Evolutionary conservation across 1,284 basidiomycete species (phyloP).

Genomic region (Chondrostereum purpureum): DNA sequence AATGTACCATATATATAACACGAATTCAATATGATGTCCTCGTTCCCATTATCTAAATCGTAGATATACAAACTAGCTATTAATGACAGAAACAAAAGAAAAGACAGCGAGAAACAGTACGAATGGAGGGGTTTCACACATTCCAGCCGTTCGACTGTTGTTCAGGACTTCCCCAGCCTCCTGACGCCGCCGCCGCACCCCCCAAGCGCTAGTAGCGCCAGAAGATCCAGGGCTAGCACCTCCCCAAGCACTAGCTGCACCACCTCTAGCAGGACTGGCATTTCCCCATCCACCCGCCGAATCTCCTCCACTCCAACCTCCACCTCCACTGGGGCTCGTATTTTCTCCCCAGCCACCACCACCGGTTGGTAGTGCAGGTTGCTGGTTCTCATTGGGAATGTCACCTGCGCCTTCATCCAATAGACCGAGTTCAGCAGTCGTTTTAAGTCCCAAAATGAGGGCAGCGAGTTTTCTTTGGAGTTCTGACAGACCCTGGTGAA

Average conservation of each 20-base stretch:
- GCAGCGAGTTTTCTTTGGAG: slow-evolving; percentile 79
- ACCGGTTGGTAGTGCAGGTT: slow-evolving; percentile 2
- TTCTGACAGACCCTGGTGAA: slow-evolving; percentile 65
- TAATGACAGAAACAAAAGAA: neutral
- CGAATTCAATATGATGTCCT: neutral
- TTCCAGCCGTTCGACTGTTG: slow-evolving; percentile 55
- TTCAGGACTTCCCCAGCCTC: slow-evolving; percentile 34
- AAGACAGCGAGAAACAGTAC: neutral
- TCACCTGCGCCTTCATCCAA: slow-evolving; percentile 30
- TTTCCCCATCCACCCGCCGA: slow-evolving; percentile 15
- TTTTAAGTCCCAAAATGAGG: slow-evolving; percentile 68
- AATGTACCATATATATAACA: too few species aligned
- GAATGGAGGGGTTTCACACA: slow-evolving; percentile 23
- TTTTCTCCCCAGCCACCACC: slow-evolving; percentile 14
- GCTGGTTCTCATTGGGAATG: slow-evolving; percentile 49
- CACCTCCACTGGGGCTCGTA: slow-evolving; percentile 12
- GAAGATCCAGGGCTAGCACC: slow-evolving; percentile 10
- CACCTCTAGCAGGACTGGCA: slow-evolving; percentile 25
- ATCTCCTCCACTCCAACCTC: neutral
- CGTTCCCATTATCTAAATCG: neutral
- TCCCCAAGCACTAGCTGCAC: slow-evolving; percentile 17
- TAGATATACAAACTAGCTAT: slow-evolving; percentile 7
- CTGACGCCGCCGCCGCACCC: slow-evolving; percentile 14
- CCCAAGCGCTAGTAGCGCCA: slow-evolving; percentile 3
- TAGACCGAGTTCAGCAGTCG: slow-evolving; percentile 51